phyloP scores from a whole-genome alignment of 176 grass and related monocot genomes.

The Rhynchospora tenuis region DNA sequence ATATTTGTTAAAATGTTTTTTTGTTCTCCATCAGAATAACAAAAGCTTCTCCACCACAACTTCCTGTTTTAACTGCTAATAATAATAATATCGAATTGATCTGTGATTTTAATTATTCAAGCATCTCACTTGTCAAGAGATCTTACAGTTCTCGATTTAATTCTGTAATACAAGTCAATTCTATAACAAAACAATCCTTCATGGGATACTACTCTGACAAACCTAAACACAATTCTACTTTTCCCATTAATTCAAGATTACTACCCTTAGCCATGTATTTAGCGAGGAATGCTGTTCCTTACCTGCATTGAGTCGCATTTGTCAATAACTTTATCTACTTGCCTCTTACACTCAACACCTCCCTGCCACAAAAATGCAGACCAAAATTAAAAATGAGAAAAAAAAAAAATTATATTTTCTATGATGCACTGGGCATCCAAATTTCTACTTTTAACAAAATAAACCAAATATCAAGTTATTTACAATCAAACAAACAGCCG shows the following conservation, averaged over 20 bases:
- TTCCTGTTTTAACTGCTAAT: neutral
- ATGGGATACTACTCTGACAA: neutral
- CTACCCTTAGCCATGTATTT: neutral
- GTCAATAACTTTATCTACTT: constrained; percentile 97
- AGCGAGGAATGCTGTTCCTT: constrained; percentile 23
- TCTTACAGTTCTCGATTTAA: neutral
- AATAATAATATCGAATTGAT: neutral
- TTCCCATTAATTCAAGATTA: neutral
- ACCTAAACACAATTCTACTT: neutral
- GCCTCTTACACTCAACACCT: constrained; percentile 92
- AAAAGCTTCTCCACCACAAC: neutral
- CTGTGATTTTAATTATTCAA: neutral
- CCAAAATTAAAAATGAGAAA: neutral
- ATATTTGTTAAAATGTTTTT: neutral
- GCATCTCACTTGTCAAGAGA: neutral
- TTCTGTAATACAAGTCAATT: neutral
- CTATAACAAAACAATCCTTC: neutral
- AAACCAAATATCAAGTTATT: neutral
- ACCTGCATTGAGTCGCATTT: constrained; percentile 99
- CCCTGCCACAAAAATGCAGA: constrained; percentile 45
- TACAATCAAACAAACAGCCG: neutral
- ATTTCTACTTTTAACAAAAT: neutral
- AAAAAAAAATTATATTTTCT: neutral
- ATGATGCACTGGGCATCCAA: neutral
- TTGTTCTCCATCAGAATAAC: neutral